Conservation (phyloP, 805 yeast species). For the Candida suzukii region DNA sequence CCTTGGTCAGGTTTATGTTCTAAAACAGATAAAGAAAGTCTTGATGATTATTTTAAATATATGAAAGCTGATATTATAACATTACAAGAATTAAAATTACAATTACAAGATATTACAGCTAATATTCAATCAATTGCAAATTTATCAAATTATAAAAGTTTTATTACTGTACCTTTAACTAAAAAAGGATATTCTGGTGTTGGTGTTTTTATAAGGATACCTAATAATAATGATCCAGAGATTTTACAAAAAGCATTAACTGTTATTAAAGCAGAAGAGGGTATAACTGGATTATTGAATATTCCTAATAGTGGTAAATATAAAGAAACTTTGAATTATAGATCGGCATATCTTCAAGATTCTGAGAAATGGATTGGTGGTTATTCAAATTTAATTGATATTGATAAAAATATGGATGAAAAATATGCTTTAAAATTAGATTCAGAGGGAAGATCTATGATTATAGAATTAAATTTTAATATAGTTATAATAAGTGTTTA, state of each 20-base stretch:
- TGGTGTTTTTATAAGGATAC: conserved; percentile 64
- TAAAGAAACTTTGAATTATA: conserved; percentile 17
- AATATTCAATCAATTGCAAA: conserved; percentile 15
- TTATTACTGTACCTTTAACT: conserved; percentile 56
- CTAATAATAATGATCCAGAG: conserved; percentile 35
- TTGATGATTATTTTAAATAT: conserved; percentile 35
- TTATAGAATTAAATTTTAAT: conserved; percentile 62
- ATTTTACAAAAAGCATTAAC: conserved; percentile 30
- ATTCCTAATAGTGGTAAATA: conserved; percentile 16
- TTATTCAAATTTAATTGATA: conserved; percentile 41
- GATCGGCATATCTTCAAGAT: background rate
- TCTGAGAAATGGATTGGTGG: conserved; percentile 51
- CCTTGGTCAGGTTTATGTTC: conserved; percentile 60
- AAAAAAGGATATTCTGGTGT: conserved; percentile 92
- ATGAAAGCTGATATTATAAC: conserved; percentile 73
- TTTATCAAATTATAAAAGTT: conserved; percentile 56
- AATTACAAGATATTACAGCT: conserved; percentile 37
- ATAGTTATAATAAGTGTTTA: conserved; percentile 61
- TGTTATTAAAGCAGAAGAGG: conserved; percentile 81
- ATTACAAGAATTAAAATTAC: conserved; percentile 78
- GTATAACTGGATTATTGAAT: conserved; percentile 65
- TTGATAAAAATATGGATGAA: conserved; percentile 13
- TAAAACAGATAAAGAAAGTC: conserved; percentile 19
- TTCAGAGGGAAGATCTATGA: conserved; percentile 76
- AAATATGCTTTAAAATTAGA: conserved; percentile 45